phyloP scores from a whole-genome alignment of 2,329 filamentous ascomycete species.

The Emericellopsis atlantica region DNA sequence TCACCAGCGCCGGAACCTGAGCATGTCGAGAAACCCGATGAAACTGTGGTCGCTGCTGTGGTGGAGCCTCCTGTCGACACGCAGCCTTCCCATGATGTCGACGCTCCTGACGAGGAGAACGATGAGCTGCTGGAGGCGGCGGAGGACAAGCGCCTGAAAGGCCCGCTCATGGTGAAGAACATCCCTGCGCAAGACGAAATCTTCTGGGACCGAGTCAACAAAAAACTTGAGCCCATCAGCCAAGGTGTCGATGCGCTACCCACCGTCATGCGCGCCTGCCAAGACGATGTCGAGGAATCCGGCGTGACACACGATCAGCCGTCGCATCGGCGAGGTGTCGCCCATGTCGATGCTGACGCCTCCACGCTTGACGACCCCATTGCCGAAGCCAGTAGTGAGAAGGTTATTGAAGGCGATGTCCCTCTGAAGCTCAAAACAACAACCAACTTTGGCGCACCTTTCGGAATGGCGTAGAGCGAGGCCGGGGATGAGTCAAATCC shows the following conservation, averaged over 20 bases:
- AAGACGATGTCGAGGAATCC: slow-evolving; percentile 13
- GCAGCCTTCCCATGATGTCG: too few relatives aligned
- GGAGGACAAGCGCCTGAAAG: slow-evolving; percentile 33
- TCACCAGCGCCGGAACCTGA: slow-evolving; percentile 1
- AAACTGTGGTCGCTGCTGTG: background rate
- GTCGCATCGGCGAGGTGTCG: background rate
- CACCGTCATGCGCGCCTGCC: slow-evolving; percentile 22
- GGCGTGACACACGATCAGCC: background rate
- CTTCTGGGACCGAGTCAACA: slow-evolving; percentile 35
- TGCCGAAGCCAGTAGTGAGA: slow-evolving; percentile 7
- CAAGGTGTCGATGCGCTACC: slow-evolving; percentile 32
- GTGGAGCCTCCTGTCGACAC: background rate
- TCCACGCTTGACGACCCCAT: slow-evolving; percentile 8
- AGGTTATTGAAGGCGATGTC: slow-evolving; percentile 25
- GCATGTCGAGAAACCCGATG: background rate
- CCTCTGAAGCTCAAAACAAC: slow-evolving; percentile 31
- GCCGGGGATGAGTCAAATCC: background rate
- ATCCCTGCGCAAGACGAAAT: slow-evolving; percentile 42
- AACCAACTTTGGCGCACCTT: slow-evolving; percentile 34
- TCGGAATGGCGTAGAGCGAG: slow-evolving; percentile 19
- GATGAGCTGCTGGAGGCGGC: slow-evolving; percentile 21
- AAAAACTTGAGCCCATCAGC: slow-evolving; percentile 37
- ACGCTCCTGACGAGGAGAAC: slow-evolving; percentile 2
- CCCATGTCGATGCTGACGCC: slow-evolving; percentile 8
- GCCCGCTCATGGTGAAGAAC: slow-evolving; percentile 41